Conservation (phyloP, 768 basidiomycete species). For the Austroboletus festivus region DNA sequence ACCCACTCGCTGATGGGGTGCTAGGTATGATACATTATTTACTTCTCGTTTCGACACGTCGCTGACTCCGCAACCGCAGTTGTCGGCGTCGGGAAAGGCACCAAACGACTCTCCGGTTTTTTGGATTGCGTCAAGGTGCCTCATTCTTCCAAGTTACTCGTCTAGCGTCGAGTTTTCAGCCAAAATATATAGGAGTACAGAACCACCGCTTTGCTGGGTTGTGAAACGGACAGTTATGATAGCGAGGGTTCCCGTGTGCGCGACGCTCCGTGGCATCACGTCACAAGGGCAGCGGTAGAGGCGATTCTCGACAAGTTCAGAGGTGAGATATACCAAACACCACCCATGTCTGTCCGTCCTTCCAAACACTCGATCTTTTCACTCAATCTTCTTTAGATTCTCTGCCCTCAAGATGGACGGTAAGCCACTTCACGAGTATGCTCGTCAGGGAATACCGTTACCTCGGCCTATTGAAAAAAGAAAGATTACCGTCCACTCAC, state of each 20-base stretch:
- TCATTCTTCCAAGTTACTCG: background rate
- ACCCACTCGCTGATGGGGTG: conserved; percentile 95
- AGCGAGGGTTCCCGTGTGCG: conserved; percentile 81
- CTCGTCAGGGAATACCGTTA: conserved; percentile 83
- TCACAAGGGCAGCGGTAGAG: conserved; percentile 77
- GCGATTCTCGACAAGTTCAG: conserved; percentile 65
- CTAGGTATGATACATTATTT: conserved; percentile 53
- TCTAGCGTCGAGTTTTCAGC: conserved; percentile 16
- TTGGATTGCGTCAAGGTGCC: conserved; percentile 85
- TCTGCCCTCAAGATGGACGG: conserved; percentile 99
- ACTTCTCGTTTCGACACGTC: conserved; percentile 1
- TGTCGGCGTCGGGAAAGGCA: conserved; percentile 84
- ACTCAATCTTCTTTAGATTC: conserved; percentile 54
- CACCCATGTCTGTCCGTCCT: conserved; percentile 70
- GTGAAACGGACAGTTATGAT: conserved; percentile 94
- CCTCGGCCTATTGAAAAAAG: conserved; percentile 93
- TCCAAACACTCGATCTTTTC: background rate
- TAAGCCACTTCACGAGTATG: conserved; percentile 92
- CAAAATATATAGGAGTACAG: conserved; percentile 69
- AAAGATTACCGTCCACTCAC: conserved; percentile 73
- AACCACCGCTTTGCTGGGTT: conserved; percentile 87
- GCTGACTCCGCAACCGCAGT: conserved; percentile 45
- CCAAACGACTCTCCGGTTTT: conserved; percentile 81
- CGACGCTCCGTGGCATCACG: conserved; percentile 74
- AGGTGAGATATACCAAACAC: conserved; percentile 86